These are phyloP conservation scores for Brassica rapa DNA, from an alignment of 345 rosid species.

Conservation along the genomic window DNA sequence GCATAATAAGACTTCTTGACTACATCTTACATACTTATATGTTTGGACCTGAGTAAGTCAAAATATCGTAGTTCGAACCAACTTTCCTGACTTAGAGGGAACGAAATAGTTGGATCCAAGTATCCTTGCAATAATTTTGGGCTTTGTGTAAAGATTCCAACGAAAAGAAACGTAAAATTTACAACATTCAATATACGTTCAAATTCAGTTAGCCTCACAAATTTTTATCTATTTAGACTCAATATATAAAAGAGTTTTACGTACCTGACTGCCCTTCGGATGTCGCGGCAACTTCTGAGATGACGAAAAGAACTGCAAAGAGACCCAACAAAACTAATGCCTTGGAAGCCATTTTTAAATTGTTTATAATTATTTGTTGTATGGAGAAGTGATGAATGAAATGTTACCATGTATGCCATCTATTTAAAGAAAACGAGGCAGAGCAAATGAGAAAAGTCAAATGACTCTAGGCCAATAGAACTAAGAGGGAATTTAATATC, in stretches of 20 bases:
- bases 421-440: background rate
- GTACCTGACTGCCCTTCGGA: constrained; percentile 11
- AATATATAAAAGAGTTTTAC: background rate
- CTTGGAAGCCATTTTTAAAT: constrained; percentile 33
- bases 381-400: constrained; percentile 3
- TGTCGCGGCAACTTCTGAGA: constrained; percentile 27
- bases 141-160: background rate
- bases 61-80: background rate
- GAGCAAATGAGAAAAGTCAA: constrained; percentile 8
- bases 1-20: background rate
- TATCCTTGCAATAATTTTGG: background rate
- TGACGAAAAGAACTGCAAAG: constrained; percentile 27
- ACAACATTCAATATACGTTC: background rate
- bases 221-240: background rate
- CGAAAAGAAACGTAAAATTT: background rate
- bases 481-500: background rate
- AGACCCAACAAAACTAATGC: constrained; percentile 28
- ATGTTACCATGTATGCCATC: background rate
- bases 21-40: background rate
- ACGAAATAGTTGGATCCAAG: background rate
- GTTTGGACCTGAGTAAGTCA: background rate
- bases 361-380: background rate
- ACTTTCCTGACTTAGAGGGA: background rate
- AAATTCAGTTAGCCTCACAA: background rate
- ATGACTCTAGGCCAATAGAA: background rate